These are phyloP conservation scores for Ziziphus jujuba DNA, from an alignment of 306 rosid species.

Conservation along the genomic window DNA sequence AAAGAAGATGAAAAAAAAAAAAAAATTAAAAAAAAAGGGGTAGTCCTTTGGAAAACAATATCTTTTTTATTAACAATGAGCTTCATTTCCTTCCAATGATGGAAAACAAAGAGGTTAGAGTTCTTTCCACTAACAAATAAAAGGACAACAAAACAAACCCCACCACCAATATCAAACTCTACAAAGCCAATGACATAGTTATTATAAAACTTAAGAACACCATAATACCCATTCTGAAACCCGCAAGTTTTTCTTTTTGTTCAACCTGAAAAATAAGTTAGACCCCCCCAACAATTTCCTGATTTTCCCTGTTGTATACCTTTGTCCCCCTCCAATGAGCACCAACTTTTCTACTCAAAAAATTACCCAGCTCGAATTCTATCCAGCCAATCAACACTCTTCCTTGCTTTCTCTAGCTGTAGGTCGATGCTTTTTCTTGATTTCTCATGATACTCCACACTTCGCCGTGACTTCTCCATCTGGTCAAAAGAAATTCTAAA, in stretches of 20 bases:
- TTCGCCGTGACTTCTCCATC: conserved; percentile 71
- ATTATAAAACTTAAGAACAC: conserved; percentile 9
- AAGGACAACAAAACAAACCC: conserved; percentile 30
- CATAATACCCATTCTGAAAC: conserved; percentile 46
- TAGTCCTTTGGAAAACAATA: not conserved
- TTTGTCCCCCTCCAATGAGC: conserved; percentile 31
- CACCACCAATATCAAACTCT: conserved; percentile 41
- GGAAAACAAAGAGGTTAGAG: conserved; percentile 51
- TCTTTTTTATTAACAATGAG: conserved; percentile 19
- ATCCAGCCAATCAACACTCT: conserved; percentile 89
- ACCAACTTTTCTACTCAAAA: conserved; percentile 16
- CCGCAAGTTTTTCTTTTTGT: not conserved
- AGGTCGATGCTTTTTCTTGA: conserved; percentile 72
- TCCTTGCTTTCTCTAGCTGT: conserved; percentile 74
- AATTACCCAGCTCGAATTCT: conserved; percentile 61
- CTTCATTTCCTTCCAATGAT: conserved; percentile 33
- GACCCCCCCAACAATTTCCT: conserved; percentile 39
- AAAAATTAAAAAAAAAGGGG: not conserved
- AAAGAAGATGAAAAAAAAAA: too few relatives aligned
- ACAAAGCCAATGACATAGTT: conserved; percentile 36
- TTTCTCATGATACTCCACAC: conserved; percentile 70
- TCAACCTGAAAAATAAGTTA: conserved; percentile 45
- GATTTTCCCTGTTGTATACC: conserved; percentile 34
- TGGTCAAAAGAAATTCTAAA: conserved; percentile 56
- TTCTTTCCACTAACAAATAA: conserved; percentile 39